phyloP scores from a whole-genome alignment of 2,329 filamentous ascomycete species.

The Ophiostoma novo-ulmi region DNA sequence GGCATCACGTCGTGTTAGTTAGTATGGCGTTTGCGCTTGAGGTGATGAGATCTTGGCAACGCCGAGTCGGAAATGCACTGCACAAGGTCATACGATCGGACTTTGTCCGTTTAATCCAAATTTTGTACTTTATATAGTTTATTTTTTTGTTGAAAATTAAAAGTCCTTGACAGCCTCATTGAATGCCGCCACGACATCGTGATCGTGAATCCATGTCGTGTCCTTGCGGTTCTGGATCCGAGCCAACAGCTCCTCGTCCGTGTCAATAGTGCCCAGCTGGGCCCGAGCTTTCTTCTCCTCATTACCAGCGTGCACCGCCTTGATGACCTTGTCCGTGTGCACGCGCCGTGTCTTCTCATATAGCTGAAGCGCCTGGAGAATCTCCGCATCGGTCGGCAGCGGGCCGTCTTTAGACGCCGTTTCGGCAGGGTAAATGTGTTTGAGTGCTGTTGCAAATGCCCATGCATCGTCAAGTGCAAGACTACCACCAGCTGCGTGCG shows the following conservation, averaged over 20 bases:
- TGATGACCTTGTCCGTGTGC: constrained; percentile 38
- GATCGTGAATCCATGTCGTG: constrained; percentile 43
- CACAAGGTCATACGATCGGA: no score
- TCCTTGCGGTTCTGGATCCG: constrained; percentile 37
- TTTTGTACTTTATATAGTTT: no score
- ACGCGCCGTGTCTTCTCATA: constrained; percentile 42
- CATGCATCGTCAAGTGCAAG: constrained; percentile 41
- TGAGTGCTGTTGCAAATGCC: constrained; percentile 39
- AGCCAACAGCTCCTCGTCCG: constrained; percentile 37
- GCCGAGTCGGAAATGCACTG: no score
- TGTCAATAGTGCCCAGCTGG: constrained; percentile 29
- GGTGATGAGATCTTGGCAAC: background rate
- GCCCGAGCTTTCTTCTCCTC: constrained; percentile 27
- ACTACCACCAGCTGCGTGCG: constrained; percentile 40
- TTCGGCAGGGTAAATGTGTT: constrained; percentile 34
- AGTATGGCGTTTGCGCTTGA: background rate
- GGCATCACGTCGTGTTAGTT: background rate
- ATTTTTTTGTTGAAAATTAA: background rate
- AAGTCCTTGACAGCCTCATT: constrained; percentile 9
- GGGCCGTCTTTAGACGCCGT: background rate
- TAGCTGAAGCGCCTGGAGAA: constrained; percentile 35
- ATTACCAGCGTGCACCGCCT: constrained; percentile 35
- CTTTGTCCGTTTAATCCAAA: background rate
- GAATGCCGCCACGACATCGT: constrained; percentile 37
- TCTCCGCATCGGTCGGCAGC: constrained; percentile 19